Percentiles rank a stretch among this genome's conserved stretches.
These are phyloP conservation scores for Wickerhamiella azymoides DNA, from an alignment of 805 yeast genomes.

Conservation along the genomic window DNA sequence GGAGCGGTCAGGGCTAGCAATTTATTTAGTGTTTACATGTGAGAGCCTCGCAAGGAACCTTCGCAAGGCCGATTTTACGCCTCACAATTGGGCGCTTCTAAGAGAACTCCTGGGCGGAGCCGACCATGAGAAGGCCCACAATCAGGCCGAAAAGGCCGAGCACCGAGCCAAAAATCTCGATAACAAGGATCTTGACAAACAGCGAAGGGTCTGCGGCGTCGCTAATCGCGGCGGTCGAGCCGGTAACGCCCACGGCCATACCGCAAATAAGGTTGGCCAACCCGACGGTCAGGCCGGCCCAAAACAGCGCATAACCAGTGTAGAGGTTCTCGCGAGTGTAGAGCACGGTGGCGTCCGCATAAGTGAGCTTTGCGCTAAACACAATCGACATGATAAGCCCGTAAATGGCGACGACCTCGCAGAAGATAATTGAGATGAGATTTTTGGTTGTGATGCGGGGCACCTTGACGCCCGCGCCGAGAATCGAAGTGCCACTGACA, in stretches of 20 bases:
- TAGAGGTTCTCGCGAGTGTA: constrained; percentile 74
- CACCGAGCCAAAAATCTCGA: constrained; percentile 94
- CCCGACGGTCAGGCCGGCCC: constrained; percentile 98
- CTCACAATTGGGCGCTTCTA: no score
- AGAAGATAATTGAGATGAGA: constrained; percentile 89
- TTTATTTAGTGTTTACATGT: no score
- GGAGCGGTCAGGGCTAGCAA: background rate
- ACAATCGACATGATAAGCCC: constrained; percentile 97
- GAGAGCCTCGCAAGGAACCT: no score
- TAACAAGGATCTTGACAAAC: constrained; percentile 89
- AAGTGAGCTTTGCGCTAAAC: constrained; percentile 72
- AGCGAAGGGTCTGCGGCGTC: constrained; percentile 95
- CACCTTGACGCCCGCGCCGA: constrained; percentile 97
- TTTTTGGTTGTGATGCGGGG: constrained; percentile 97
- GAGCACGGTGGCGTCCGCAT: constrained; percentile 46
- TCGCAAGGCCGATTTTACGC: no score
- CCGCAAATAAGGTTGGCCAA: constrained; percentile 89
- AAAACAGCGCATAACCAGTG: constrained; percentile 88
- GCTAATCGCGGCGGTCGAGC: constrained; percentile 95
- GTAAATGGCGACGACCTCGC: constrained; percentile 98
- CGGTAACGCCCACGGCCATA: constrained; percentile 92
- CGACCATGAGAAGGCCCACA: constrained; percentile 95
- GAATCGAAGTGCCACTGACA: constrained; percentile 81
- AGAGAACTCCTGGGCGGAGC: constrained; percentile 78
- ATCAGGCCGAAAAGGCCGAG: constrained; percentile 94